A percentile compares a stretch with the other conserved stretches of the same genome.
Conservation (phyloP, 768 basidiomycete genomes). For the Suillus subaureus region DNA sequence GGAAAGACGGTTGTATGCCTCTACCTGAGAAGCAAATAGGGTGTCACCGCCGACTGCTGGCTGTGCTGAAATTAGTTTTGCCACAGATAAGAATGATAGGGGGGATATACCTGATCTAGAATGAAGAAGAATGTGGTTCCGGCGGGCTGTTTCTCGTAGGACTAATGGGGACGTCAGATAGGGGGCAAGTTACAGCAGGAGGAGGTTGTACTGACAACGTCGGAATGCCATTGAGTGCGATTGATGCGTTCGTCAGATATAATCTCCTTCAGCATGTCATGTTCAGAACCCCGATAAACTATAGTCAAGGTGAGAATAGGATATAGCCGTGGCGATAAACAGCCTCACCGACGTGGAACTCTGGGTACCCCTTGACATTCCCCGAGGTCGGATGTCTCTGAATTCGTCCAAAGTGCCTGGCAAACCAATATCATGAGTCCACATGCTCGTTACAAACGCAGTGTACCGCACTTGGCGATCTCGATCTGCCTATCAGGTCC, state of each 20-base stretch:
- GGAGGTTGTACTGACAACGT: slow-evolving; percentile 41
- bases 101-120: slow-evolving; percentile 44
- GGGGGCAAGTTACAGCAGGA: neutral
- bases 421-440: neutral
- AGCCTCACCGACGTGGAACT: slow-evolving; percentile 56
- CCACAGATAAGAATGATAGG: neutral
- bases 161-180: slow-evolving; percentile 28
- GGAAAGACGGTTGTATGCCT: slow-evolving; percentile 61
- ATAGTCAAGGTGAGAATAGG: neutral
- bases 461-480: slow-evolving; percentile 40
- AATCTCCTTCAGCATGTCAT: slow-evolving; percentile 47
- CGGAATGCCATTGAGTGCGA: slow-evolving; percentile 55
- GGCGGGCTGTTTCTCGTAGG: slow-evolving; percentile 58
- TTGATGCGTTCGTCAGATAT: slow-evolving; percentile 43
- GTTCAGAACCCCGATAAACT: slow-evolving; percentile 54
- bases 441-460: neutral
- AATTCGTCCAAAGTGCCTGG: slow-evolving; percentile 48
- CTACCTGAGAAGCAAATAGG: slow-evolving; percentile 57
- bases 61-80: slow-evolving; percentile 25
- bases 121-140: slow-evolving; percentile 60
- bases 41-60: slow-evolving; percentile 51
- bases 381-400: slow-evolving; percentile 51
- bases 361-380: slow-evolving; percentile 56
- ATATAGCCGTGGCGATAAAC: neutral
- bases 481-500: slow-evolving; percentile 53